Conservation (phyloP, 768 basidiomycete species). For the Boletus bicolor region DNA sequence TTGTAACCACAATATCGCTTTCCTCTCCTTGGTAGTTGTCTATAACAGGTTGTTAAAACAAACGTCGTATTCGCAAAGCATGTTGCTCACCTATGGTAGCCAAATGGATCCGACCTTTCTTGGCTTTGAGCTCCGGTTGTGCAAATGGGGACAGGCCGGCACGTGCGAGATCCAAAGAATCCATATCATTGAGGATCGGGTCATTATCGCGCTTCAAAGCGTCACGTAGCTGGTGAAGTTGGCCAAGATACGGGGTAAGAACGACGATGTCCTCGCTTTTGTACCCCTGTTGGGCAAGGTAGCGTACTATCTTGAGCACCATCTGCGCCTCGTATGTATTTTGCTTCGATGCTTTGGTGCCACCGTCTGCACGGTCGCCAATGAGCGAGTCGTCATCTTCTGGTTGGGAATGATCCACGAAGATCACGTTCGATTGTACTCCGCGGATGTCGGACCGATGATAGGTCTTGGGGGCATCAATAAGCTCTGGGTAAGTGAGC, state of each 20-base stretch:
- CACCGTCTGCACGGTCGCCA: slow-evolving; percentile 43
- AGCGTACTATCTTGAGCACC: slow-evolving; percentile 62
- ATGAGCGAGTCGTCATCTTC: slow-evolving; percentile 47
- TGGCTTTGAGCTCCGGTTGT: slow-evolving; percentile 39
- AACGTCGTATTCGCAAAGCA: background rate
- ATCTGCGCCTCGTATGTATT: slow-evolving; percentile 59
- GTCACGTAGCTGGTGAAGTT: slow-evolving; percentile 48
- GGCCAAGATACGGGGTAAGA: slow-evolving; percentile 67
- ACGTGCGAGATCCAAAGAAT: slow-evolving; percentile 52
- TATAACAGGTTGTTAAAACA: slow-evolving; percentile 19
- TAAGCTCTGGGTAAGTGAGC: slow-evolving; percentile 66
- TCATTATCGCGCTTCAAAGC: slow-evolving; percentile 46
- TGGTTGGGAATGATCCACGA: slow-evolving; percentile 54
- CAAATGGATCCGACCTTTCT: slow-evolving; percentile 42
- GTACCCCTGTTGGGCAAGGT: slow-evolving; percentile 68
- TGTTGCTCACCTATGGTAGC: slow-evolving; percentile 58
- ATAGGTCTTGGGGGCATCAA: slow-evolving; percentile 49
- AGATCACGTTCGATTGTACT: slow-evolving; percentile 55
- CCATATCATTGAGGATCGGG: slow-evolving; percentile 59
- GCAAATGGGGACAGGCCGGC: slow-evolving; percentile 44
- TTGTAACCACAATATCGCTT: slow-evolving; percentile 61
- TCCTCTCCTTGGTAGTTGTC: slow-evolving; percentile 80
- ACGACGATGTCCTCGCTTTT: slow-evolving; percentile 59
- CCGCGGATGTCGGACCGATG: slow-evolving; percentile 52
- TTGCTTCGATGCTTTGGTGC: slow-evolving; percentile 52